phyloP scores from a whole-genome alignment of 1,284 basidiomycete genomes.

The Boletus nobilissimus region DNA sequence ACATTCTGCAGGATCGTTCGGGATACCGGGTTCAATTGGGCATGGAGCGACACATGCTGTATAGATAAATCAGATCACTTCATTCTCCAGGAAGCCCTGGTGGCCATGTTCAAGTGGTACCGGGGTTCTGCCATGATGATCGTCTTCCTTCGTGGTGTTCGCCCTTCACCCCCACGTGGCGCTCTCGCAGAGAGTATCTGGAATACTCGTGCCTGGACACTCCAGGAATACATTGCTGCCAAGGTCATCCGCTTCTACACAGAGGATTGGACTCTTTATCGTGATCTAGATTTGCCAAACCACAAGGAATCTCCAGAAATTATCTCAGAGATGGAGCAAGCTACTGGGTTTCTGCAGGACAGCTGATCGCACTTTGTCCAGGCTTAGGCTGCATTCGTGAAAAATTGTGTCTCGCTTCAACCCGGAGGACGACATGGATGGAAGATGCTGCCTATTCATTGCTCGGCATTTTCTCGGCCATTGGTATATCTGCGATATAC shows the following conservation, averaged over 20 bases:
- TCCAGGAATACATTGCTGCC: conserved; percentile 1
- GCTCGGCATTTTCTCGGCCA: background rate
- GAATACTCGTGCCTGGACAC: conserved; percentile 4
- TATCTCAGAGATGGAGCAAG: background rate
- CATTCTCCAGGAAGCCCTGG: background rate
- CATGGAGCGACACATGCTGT: background rate
- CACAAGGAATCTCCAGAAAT: background rate
- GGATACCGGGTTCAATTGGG: background rate
- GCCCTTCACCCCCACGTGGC: background rate
- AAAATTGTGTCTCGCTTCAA: background rate
- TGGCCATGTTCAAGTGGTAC: conserved; percentile 7
- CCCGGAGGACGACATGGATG: background rate
- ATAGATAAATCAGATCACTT: background rate
- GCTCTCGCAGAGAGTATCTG: background rate
- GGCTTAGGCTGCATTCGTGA: background rate
- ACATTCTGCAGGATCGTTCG: background rate
- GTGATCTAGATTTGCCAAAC: background rate
- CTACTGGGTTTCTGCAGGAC: background rate
- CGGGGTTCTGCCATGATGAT: background rate
- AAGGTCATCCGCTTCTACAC: background rate
- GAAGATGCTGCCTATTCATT: background rate
- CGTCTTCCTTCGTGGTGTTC: background rate
- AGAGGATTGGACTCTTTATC: conserved; percentile 1
- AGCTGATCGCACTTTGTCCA: background rate
- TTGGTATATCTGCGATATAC: background rate